Evolutionary conservation across 2,329 filamentous ascomycete genomes (phyloP), one percentile per base, ranked within the genome.

Genomic region (Colletotrichum agaves): DNA sequence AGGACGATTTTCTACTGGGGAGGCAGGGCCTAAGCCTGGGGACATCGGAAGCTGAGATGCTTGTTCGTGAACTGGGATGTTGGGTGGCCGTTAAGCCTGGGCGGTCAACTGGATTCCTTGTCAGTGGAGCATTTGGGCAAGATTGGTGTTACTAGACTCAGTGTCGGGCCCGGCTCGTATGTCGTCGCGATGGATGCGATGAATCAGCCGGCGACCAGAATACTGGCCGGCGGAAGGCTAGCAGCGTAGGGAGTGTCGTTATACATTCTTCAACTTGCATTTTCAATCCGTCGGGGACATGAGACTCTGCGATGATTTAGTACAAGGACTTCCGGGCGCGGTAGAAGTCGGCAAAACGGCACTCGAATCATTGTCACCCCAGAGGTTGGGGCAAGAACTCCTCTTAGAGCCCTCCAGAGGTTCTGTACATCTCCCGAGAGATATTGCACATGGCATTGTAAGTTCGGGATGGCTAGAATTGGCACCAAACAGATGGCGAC

Each of bases 1-100:
- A 85, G 82, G 12, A 88, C 84, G 0, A 81, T 88, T 0, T 90
- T 89, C 76, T 86, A 88, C 58, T 90, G 86, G 87, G 87, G 87
- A 13, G 85, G 78, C 2, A 72, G 0, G 75, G 75, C 39, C 74
- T 80, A 13, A 75, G 85, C 44, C 72, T 87, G 12, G 77, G 78
- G 12, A 78, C 74, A 12, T 79, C 78, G 0, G 86, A 88, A 74
- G 80, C 87, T 2, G 74, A 78, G 73, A 75, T 72, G 46, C 72
- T 88, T 70, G 84, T 83, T 2, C 74, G 77, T 59, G 84, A 80
- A 50, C 80, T 89, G 50, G 80, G 78, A 3, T 86, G 86, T 1
- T 78, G 75, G 55, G 73, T 89, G 13, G 83, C 84, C 59, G 84
- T 88, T 11, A 82, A 82, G 65, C 72, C 72, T 83, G 68, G 77